phyloP scores from a whole-genome alignment of 257 asterid species.

The Przewalskia tangutica region DNA sequence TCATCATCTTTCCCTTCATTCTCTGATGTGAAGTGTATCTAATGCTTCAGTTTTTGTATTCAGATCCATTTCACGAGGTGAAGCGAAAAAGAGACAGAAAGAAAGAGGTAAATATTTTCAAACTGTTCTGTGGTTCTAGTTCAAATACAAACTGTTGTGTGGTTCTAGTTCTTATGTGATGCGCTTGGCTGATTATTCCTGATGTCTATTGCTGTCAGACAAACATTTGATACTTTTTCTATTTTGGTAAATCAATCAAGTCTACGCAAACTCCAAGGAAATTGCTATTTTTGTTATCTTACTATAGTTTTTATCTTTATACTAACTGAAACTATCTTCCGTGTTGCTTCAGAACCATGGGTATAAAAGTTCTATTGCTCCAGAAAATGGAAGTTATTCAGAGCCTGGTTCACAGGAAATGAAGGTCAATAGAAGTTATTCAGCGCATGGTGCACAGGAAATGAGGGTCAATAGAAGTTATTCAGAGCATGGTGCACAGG shows the following conservation, averaged over 20 bases:
- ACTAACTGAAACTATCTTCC: neutral
- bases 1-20: neutral
- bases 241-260: neutral
- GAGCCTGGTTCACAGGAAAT: constrained; percentile 6
- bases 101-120: constrained; percentile 49
- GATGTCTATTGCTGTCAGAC: neutral
- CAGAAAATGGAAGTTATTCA: constrained; percentile 33
- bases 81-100: constrained; percentile 74
- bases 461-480: constrained; percentile 30
- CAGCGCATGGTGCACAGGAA: constrained; percentile 1
- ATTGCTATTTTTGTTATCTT: neutral
- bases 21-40: neutral
- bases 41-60: neutral
- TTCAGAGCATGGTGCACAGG: constrained; percentile 1
- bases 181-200: neutral
- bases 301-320: neutral
- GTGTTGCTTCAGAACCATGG: constrained; percentile 45
- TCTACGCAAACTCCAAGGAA: neutral
- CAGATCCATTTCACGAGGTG: constrained; percentile 98
- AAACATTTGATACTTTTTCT: neutral
- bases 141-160: neutral
- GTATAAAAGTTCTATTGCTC: constrained; percentile 21
- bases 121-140: neutral
- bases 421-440: constrained; percentile 16
- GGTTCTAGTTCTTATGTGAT: constrained; percentile 2